These are phyloP conservation scores for Mrakia hoshinonis DNA, from an alignment of 768 basidiomycete species.

Conservation along the genomic window DNA sequence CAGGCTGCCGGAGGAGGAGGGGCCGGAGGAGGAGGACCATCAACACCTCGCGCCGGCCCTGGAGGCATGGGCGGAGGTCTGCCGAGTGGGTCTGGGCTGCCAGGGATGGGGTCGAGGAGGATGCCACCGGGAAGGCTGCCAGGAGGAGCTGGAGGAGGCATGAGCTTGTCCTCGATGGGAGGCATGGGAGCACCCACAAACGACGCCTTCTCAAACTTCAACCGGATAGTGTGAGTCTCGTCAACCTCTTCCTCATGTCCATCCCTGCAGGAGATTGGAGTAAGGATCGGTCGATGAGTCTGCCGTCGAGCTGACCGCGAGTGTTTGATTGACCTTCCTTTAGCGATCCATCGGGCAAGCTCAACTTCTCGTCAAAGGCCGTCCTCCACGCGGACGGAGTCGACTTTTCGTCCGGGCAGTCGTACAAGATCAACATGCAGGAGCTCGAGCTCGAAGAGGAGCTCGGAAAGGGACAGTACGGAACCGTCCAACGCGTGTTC, in stretches of 20 bases:
- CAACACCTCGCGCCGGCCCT: background rate
- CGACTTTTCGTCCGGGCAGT: constrained; percentile 80
- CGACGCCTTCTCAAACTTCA: constrained; percentile 29
- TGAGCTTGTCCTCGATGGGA: constrained; percentile 18
- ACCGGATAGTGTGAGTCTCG: constrained; percentile 25
- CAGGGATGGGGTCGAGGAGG: constrained; percentile 17
- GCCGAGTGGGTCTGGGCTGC: constrained; percentile 4
- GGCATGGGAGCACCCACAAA: constrained; percentile 13
- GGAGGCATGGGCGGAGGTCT: constrained; percentile 16
- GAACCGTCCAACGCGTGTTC: constrained; percentile 89
- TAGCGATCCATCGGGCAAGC: constrained; percentile 90
- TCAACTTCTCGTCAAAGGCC: constrained; percentile 89
- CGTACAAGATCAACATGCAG: constrained; percentile 88
- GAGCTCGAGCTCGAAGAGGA: constrained; percentile 86
- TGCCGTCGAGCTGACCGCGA: background rate
- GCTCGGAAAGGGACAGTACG: constrained; percentile 92
- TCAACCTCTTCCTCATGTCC: background rate
- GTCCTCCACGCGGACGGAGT: constrained; percentile 81
- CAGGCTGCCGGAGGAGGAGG: constrained; percentile 14
- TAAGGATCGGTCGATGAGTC: no score
- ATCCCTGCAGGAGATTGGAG: no score
- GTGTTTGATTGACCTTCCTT: background rate
- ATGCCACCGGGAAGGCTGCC: constrained; percentile 13
- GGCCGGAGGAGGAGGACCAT: constrained; percentile 1
- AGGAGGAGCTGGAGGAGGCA: constrained; percentile 22